Conservation (phyloP, 345 rosid genomes). For the Aegle marmelos region DNA sequence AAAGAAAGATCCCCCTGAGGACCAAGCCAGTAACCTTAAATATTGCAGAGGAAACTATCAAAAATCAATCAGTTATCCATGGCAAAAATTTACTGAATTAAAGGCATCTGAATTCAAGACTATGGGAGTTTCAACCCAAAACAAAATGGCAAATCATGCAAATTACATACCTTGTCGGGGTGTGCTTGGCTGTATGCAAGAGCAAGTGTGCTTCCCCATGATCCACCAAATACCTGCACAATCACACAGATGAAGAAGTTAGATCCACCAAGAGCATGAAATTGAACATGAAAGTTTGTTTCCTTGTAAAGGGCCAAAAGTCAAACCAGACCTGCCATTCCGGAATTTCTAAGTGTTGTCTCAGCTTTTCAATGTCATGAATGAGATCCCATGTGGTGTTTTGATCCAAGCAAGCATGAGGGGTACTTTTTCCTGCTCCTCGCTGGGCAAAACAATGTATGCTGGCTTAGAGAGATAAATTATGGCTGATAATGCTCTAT, state of each 20-base stretch:
- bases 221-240: constrained; percentile 86
- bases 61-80: neutral
- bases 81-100: neutral
- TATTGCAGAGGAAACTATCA: constrained; percentile 6
- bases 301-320: neutral
- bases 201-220: constrained; percentile 98
- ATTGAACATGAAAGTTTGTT: neutral
- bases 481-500: neutral
- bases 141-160: constrained; percentile 3
- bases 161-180: constrained; percentile 64
- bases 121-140: constrained; percentile 6
- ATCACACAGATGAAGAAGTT: constrained; percentile 13
- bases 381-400: constrained; percentile 95
- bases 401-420: constrained; percentile 91
- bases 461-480: constrained; percentile 1
- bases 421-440: constrained; percentile 95
- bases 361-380: constrained; percentile 77
- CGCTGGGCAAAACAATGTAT: constrained; percentile 38
- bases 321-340: constrained; percentile 76
- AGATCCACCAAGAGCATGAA: neutral
- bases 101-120: neutral
- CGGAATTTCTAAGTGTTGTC: constrained; percentile 71
- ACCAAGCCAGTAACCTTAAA: constrained; percentile 83
- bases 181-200: constrained; percentile 86
- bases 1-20: constrained; percentile 84